Base-by-base conservation (phyloP, 2,329 filamentous ascomycete genomes). In the Diaporthe longicolla region DNA sequence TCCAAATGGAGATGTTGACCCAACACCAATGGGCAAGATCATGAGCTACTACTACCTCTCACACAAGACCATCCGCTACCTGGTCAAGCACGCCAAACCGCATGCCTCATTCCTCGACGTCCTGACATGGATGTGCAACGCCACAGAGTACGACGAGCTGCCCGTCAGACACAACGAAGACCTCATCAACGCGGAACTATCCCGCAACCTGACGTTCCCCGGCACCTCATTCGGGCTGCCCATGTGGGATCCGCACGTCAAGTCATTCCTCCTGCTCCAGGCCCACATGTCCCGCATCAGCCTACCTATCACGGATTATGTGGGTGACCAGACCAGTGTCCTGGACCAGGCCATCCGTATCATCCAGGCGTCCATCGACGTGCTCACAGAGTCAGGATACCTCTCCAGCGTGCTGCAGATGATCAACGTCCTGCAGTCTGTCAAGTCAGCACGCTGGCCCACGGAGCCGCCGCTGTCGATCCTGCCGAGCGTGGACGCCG, bases 31-130 rank as follows among this genome's bases (percentile, higher is more conserved):
- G 9, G 97, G 97, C 79, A 98, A 98, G 86, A 98, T 99, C 80
- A 98, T 98, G 95, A 97, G 94, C 82, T 99, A 98, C 87, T 99
- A 99, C 88, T 99, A 99, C 81, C 92, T 97, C 63, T 97, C 95
- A 0, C 97, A 99, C 85, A 94, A 94, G 83, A 99, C 97, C 0
- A 95, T 99, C 79, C 94, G 97, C 1, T 92, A 95, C 79, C 89
- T 99, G 9, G 91, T 94, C 76, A 88, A 90, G 61, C 89, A 96
- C 77, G 94, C 93, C 32, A 96, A 94, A 79, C 89, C 91, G 0
- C 85, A 92, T 24, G 94, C 94, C 1, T 91, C 89, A 0, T 97
- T 99, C 81, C 88, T 92, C 15, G 94, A 98, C 77, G 95, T 92
- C 0, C 87, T 99, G 0, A 91, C 92, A 6, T 98, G 95, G 96